Evolutionary conservation across 805 yeast species (phyloP).

Genomic region (Brettanomyces nanus): DNA sequence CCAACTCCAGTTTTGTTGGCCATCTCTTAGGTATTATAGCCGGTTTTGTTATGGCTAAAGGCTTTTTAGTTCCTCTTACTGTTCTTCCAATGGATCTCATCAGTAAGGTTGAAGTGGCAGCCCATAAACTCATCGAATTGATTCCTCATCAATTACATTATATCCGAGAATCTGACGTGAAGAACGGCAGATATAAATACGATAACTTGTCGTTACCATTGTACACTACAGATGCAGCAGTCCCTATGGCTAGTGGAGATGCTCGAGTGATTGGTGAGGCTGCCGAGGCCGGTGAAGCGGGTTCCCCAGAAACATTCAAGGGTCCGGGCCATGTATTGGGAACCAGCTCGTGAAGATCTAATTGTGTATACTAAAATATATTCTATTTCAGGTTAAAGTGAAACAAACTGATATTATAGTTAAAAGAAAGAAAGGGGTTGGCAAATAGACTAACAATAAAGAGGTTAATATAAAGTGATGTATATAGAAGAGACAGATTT

Average conservation of each 20-base stretch:
- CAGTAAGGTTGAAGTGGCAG: constrained; percentile 52
- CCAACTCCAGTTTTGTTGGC: constrained; percentile 65
- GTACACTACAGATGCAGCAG: constrained; percentile 5
- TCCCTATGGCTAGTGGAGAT: background rate
- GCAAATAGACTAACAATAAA: background rate
- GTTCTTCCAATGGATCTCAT: constrained; percentile 61
- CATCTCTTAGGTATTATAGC: constrained; percentile 59
- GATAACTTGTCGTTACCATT: constrained; percentile 14
- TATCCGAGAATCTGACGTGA: constrained; percentile 53
- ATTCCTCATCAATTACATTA: constrained; percentile 48
- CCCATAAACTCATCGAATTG: constrained; percentile 39
- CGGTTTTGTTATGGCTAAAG: constrained; percentile 58
- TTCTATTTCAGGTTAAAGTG: background rate
- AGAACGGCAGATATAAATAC: constrained; percentile 17
- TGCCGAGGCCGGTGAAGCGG: too few species aligned
- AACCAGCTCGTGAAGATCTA: background rate
- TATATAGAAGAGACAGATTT: constrained; percentile 12
- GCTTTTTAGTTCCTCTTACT: constrained; percentile 45
- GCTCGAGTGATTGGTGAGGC: too few species aligned
- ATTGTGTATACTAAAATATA: background rate
- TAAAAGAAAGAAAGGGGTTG: background rate
- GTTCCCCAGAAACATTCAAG: constrained; percentile 8
- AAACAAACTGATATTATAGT: too few species aligned
- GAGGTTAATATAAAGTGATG: background rate
- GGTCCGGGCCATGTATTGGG: constrained; percentile 25